Percentiles rank a stretch among this genome's conserved stretches.
Evolutionary conservation across 371 early-diverging fungal species (phyloP).

Genomic region (Mucor velutinosus): DNA sequence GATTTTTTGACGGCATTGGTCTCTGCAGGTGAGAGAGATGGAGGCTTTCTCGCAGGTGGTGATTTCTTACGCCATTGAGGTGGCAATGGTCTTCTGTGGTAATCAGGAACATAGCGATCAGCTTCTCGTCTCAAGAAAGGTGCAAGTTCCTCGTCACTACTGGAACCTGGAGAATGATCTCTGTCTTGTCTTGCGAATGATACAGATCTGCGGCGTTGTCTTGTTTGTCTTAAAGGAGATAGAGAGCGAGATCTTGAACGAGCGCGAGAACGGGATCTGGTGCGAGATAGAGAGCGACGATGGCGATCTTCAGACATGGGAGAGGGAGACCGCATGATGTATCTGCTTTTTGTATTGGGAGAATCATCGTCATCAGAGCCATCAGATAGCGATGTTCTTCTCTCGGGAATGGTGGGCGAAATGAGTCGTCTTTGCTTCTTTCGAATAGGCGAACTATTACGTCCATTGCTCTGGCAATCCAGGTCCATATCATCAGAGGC

Average conservation of each 20-base stretch:
- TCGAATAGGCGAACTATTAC: background rate
- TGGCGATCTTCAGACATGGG: background rate
- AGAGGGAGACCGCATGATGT: background rate
- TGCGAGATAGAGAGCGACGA: background rate
- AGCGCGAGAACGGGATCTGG: background rate
- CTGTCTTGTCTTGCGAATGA: background rate
- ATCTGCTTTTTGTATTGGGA: background rate
- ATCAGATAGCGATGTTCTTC: background rate
- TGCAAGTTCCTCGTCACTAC: constrained; percentile 10
- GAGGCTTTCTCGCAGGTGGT: background rate
- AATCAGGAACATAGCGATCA: constrained; percentile 4
- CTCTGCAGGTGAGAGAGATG: background rate
- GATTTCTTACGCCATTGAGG: background rate
- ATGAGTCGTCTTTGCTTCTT: background rate
- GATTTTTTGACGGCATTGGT: background rate
- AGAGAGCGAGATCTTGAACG: background rate
- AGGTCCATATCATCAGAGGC: background rate
- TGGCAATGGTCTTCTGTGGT: constrained; percentile 4
- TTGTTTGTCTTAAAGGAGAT: background rate
- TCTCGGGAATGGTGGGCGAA: background rate
- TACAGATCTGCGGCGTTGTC: background rate
- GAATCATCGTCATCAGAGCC: background rate
- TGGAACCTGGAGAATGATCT: background rate
- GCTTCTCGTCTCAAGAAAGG: background rate
- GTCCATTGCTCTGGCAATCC: background rate